Conservation (phyloP, 805 yeast species). For the fission yeast (Schizosaccharomyces pombe) region DNA sequence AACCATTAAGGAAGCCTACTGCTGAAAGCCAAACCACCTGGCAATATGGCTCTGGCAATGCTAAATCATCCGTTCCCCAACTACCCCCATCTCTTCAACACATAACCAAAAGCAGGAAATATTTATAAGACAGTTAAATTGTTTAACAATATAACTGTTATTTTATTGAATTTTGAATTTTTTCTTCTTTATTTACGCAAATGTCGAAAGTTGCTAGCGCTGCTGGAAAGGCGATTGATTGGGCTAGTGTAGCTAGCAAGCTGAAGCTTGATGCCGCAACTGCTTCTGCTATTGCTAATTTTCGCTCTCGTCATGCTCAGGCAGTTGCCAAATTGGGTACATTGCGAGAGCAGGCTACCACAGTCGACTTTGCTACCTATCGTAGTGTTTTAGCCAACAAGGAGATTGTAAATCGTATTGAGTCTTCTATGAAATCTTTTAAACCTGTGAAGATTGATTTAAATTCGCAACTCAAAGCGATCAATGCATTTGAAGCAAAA, state of each 20-base stretch:
- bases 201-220: not conserved
- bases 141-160: not conserved
- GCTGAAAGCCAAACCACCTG: too few relatives aligned
- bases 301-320: constrained; percentile 96
- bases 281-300: constrained; percentile 64
- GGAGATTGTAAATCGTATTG: constrained; percentile 56
- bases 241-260: constrained; percentile 74
- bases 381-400: constrained; percentile 60
- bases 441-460: constrained; percentile 70
- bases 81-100: too few relatives aligned
- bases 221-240: constrained; percentile 21
- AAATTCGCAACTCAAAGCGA: constrained; percentile 70
- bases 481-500: constrained; percentile 80
- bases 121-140: not conserved
- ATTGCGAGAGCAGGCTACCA: constrained; percentile 46
- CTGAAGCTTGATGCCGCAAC: constrained; percentile 86
- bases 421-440: constrained; percentile 50
- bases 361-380: constrained; percentile 65
- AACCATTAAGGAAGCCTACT: too few relatives aligned
- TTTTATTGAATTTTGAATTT: not conserved
- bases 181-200: not conserved
- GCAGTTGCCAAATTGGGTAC: constrained; percentile 65
- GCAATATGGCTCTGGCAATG: too few relatives aligned
- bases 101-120: not conserved
- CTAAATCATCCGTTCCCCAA: too few relatives aligned